phyloP scores from a whole-genome alignment of 192 early-diverging fungal species.

The Coemansia sp. region DNA sequence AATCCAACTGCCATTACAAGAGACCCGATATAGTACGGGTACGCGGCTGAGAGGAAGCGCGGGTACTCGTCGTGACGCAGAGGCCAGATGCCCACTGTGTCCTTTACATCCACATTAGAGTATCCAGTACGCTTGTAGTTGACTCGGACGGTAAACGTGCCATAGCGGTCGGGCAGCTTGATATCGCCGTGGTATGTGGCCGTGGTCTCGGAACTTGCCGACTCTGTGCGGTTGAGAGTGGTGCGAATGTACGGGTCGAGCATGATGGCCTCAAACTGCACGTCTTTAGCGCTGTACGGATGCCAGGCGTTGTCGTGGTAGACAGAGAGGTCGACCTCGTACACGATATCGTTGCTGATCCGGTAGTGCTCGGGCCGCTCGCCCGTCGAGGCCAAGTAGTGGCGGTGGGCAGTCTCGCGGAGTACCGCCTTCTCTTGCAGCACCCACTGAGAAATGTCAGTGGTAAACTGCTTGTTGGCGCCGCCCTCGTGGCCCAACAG shows the following conservation, averaged over 20 bases:
- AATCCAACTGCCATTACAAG: constrained; percentile 87
- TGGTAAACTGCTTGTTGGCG: constrained; percentile 77
- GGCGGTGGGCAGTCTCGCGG: constrained; percentile 58
- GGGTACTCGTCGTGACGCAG: constrained; percentile 97
- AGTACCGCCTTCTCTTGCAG: constrained; percentile 93
- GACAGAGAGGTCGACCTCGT: constrained; percentile 79
- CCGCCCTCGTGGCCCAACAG: constrained; percentile 45
- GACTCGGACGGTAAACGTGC: constrained; percentile 96
- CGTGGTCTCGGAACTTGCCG: not conserved
- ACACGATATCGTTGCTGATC: constrained; percentile 93
- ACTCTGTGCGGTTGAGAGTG: constrained; percentile 58
- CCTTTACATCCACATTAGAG: constrained; percentile 71
- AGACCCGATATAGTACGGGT: constrained; percentile 90
- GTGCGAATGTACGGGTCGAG: constrained; percentile 94
- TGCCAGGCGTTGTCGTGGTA: constrained; percentile 80
- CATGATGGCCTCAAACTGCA: constrained; percentile 96
- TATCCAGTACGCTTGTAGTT: constrained; percentile 90
- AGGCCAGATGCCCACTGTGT: constrained; percentile 85
- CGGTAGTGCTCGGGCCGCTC: constrained; percentile 77
- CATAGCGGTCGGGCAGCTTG: constrained; percentile 91
- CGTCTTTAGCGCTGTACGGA: constrained; percentile 69
- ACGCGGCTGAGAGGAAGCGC: constrained; percentile 89
- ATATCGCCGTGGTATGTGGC: constrained; percentile 58
- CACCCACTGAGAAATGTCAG: constrained; percentile 82
- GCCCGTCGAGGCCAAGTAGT: constrained; percentile 64